phyloP scores from a whole-genome alignment of 2,329 filamentous ascomycete genomes.

The Lecanicillium sp. region DNA sequence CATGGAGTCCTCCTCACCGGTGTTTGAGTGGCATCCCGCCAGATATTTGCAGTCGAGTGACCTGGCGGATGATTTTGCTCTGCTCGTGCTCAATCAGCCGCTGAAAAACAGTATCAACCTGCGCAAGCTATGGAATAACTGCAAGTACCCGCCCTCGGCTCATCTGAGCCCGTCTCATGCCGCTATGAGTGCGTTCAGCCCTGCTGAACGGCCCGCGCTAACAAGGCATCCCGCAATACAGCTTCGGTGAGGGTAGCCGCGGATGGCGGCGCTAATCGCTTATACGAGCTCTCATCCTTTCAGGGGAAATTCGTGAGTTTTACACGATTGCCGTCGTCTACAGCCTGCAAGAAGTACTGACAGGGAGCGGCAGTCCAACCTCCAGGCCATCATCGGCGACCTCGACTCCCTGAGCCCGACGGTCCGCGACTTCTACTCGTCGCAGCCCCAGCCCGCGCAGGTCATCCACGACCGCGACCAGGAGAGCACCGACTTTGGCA shows the following conservation, averaged over 20 bases:
- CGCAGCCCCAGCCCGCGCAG: constrained; percentile 41
- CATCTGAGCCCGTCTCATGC: background rate
- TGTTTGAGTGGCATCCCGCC: constrained; percentile 35
- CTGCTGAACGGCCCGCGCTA: background rate
- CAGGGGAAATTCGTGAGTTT: constrained; percentile 37
- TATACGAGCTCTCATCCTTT: constrained; percentile 45
- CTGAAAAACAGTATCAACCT: constrained; percentile 40
- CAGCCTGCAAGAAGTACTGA: background rate
- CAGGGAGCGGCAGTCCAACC: constrained; percentile 40
- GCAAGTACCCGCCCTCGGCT: constrained; percentile 27
- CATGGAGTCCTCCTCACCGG: background rate
- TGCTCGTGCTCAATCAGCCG: constrained; percentile 49
- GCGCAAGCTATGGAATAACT: constrained; percentile 43
- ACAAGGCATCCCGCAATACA: constrained; percentile 29
- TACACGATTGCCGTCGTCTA: background rate
- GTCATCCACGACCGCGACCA: constrained; percentile 73
- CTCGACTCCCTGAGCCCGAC: constrained; percentile 71
- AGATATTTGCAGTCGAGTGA: constrained; percentile 30
- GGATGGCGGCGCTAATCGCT: constrained; percentile 82
- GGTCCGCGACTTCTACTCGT: constrained; percentile 60
- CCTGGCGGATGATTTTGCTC: constrained; percentile 32
- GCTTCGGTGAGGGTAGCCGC: constrained; percentile 69
- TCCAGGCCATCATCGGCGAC: constrained; percentile 78
- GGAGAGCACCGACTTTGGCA: constrained; percentile 85
- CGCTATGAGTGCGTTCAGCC: background rate